These are phyloP conservation scores for Ilyonectria mors-panacis DNA, from an alignment of 2,329 filamentous ascomycete species.

Conservation along the genomic window DNA sequence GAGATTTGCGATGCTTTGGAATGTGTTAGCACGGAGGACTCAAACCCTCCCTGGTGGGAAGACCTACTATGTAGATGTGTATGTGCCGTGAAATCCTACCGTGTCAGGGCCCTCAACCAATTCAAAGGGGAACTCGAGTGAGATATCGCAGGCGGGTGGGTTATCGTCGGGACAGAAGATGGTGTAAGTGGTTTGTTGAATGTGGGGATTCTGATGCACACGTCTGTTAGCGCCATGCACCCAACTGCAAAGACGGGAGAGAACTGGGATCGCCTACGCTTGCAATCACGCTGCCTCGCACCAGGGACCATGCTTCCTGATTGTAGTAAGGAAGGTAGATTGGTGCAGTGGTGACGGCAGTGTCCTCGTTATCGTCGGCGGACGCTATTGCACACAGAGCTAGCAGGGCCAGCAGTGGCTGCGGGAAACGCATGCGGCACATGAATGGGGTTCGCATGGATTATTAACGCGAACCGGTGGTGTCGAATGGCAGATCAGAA, in stretches of 20 bases:
- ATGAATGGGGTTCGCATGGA: slow-evolving; percentile 33
- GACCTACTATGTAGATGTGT: slow-evolving; percentile 60
- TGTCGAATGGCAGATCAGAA: slow-evolving; percentile 8
- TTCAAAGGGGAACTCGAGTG: slow-evolving; percentile 63
- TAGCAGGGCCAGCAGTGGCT: slow-evolving; percentile 46
- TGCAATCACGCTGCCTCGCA: slow-evolving; percentile 63
- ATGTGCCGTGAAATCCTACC: slow-evolving; percentile 60
- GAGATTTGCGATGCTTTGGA: slow-evolving; percentile 59
- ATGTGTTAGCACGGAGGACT: slow-evolving; percentile 19
- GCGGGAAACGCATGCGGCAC: slow-evolving; percentile 25
- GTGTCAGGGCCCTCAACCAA: slow-evolving; percentile 63
- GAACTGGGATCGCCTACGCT: slow-evolving; percentile 52
- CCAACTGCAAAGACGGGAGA: background rate
- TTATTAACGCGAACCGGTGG: slow-evolving; percentile 15
- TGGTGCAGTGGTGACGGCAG: slow-evolving; percentile 57
- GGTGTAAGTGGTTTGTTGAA: slow-evolving; percentile 61
- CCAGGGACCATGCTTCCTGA: slow-evolving; percentile 58
- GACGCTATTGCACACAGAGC: slow-evolving; percentile 44
- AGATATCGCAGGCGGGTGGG: slow-evolving; percentile 60
- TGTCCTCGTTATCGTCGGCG: slow-evolving; percentile 38
- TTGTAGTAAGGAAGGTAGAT: slow-evolving; percentile 63
- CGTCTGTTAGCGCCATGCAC: slow-evolving; percentile 9
- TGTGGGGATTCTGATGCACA: slow-evolving; percentile 52
- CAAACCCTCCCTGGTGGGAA: too few relatives aligned
- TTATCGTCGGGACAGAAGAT: slow-evolving; percentile 63